Evolutionary conservation across 257 asterid genomes (phyloP).

Genomic region (Solanum appendiculatum): DNA sequence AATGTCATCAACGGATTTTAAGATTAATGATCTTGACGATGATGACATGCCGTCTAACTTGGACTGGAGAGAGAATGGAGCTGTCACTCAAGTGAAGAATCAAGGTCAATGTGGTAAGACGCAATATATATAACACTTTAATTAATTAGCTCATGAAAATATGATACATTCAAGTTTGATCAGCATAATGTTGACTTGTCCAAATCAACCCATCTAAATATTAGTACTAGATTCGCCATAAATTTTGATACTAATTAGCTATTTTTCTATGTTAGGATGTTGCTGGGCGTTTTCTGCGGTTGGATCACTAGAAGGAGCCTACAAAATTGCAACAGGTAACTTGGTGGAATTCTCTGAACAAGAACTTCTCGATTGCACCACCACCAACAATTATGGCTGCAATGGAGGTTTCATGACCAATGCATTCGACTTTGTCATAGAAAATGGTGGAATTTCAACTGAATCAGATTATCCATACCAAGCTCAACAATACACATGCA

Average conservation of each 20-base stretch:
- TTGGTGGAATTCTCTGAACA: conserved; percentile 14
- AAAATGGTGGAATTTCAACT: conserved; percentile 13
- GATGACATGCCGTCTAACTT: neutral
- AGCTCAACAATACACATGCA: neutral
- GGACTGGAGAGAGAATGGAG: conserved; percentile 16
- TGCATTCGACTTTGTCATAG: conserved; percentile 13
- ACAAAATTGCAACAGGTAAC: neutral
- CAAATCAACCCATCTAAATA: too few relatives aligned
- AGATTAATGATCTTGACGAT: neutral
- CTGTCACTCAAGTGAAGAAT: conserved; percentile 8
- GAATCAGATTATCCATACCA: conserved; percentile 7
- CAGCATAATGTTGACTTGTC: too few relatives aligned
- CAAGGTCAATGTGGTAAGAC: conserved; percentile 14
- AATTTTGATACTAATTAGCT: neutral
- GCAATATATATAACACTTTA: neutral
- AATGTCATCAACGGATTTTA: neutral
- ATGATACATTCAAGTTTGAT: too few relatives aligned
- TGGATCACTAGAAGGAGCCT: conserved; percentile 12
- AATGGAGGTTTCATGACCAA: neutral
- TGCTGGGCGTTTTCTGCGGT: conserved; percentile 17
- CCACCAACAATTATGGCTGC: neutral
- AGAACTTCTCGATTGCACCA: conserved; percentile 20
- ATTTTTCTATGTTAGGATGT: conserved; percentile 1
- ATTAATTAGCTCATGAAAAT: neutral
- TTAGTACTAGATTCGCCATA: too few relatives aligned